Evolutionary conservation across 305 asterid species (phyloP).

Genomic region (Vinca major): DNA sequence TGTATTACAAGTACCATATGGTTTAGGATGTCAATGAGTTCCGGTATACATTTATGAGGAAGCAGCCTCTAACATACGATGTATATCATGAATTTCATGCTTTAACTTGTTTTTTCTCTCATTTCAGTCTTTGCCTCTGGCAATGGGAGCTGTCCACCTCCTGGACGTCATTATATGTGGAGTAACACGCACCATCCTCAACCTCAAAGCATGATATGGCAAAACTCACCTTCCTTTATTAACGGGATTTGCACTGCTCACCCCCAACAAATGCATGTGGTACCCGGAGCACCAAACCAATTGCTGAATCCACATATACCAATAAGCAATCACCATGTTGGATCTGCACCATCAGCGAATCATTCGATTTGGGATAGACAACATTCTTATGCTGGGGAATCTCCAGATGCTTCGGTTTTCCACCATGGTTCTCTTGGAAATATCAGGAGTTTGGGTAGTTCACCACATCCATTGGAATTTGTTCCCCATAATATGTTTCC

Average conservation of each 20-base stretch:
- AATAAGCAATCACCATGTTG: slow-evolving; percentile 73
- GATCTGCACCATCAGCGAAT: slow-evolving; percentile 88
- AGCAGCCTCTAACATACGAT: neutral
- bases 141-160: slow-evolving; percentile 72
- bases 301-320: slow-evolving; percentile 54
- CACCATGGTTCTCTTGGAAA: slow-evolving; percentile 95
- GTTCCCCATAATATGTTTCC: slow-evolving; percentile 64
- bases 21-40: neutral
- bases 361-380: slow-evolving; percentile 79
- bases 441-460: slow-evolving; percentile 66
- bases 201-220: slow-evolving; percentile 69
- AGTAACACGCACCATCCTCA: slow-evolving; percentile 62
- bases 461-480: slow-evolving; percentile 76
- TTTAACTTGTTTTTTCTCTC: neutral
- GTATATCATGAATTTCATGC: neutral
- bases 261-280: slow-evolving; percentile 69
- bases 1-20: neutral
- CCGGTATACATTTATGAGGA: neutral
- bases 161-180: slow-evolving; percentile 85
- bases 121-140: slow-evolving; percentile 65
- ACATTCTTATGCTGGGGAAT: slow-evolving; percentile 61
- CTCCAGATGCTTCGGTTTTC: slow-evolving; percentile 76
- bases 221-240: slow-evolving; percentile 73
- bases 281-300: slow-evolving; percentile 71
- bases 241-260: slow-evolving; percentile 56